Evolutionary conservation across 2,329 filamentous ascomycete genomes (phyloP), one percentile per base, ranked within the genome.

Genomic region (Neonectria faginata): DNA sequence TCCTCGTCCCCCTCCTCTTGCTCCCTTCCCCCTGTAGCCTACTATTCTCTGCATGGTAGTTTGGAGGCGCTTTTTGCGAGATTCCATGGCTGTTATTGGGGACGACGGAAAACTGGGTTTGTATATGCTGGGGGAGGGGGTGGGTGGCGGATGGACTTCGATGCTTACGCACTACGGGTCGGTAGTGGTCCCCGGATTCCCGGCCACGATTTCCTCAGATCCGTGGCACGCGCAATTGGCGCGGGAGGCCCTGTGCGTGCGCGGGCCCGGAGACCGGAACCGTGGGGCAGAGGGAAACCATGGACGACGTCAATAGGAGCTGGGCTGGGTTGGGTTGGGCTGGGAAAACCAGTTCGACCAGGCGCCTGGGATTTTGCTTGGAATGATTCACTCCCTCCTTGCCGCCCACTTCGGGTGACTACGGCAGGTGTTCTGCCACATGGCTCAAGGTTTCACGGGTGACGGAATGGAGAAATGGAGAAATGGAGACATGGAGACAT

Each of bases 191-290:
- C 39, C 39, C 39, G 39, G 39, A 42, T 42, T 39, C 39, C 39
- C 39, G 39, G n/a, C 39, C n/a, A 42, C n/a, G n/a, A 18, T 42
- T 42, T n/a, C 16, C 39, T 42, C n/a, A 20, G 39, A 18, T 42
- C 39, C 36, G 36, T 41, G 16, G 16, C 45, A 41, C 44, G 60
- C 55, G 60, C 61, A 58, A 42, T 55, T 59, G 61, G 56, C 61
- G 61, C 61, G 45, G 50, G 36, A 51, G 25, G 61, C 55, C 33
- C 60, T 63, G 60, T 63, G 60, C 55, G 53, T n/a, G 10, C 33
- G 53, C 22, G 22, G 22, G 22, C 42, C 41, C 39, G 50, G 39
- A 33, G 36, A 27, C 42, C 36, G 41, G 48, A 41, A 54, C 57
- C 29, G 50, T 48, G 57, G 50, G 57, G 57, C 47, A 7, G 20